Percentiles rank a stretch among this genome's conserved stretches.
Evolutionary conservation across 805 yeast genomes (phyloP).

Genomic region (Myxozyma nipponensis): DNA sequence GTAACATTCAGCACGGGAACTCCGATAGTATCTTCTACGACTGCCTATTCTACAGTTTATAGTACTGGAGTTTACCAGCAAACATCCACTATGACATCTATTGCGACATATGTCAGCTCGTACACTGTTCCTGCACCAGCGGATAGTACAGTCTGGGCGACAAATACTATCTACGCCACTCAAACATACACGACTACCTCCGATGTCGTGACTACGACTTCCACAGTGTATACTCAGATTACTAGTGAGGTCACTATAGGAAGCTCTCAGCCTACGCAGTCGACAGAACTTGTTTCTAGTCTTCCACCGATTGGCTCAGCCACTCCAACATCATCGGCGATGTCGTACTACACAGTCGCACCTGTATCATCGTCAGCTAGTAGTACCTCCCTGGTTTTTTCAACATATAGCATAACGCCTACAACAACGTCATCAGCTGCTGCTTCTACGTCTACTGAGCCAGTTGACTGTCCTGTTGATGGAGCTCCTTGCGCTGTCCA

Average conservation of each 20-base stretch:
- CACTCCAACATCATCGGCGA: not conserved
- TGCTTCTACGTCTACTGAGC: conserved; percentile 1
- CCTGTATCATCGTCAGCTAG: not conserved
- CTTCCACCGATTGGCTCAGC: not conserved
- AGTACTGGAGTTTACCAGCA: not conserved
- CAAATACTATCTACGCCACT: not conserved
- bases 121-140: not conserved
- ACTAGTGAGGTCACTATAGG: not conserved
- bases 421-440: conserved; percentile 3
- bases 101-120: not conserved
- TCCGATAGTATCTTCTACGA: too few species aligned
- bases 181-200: not conserved
- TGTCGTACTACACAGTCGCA: not conserved
- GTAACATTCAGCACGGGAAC: too few species aligned
- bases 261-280: not conserved
- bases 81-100: conserved; percentile 1
- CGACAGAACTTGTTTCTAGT: too few species aligned
- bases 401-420: conserved; percentile 5
- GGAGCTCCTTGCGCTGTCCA: conserved; percentile 31
- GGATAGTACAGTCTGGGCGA: not conserved
- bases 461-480: conserved; percentile 16
- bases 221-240: not conserved
- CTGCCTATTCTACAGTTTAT: not conserved
- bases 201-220: not conserved
- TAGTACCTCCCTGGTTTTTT: conserved; percentile 6